These are phyloP conservation scores for Lactifluus volemus DNA, from an alignment of 768 basidiomycete genomes.

Conservation along the genomic window DNA sequence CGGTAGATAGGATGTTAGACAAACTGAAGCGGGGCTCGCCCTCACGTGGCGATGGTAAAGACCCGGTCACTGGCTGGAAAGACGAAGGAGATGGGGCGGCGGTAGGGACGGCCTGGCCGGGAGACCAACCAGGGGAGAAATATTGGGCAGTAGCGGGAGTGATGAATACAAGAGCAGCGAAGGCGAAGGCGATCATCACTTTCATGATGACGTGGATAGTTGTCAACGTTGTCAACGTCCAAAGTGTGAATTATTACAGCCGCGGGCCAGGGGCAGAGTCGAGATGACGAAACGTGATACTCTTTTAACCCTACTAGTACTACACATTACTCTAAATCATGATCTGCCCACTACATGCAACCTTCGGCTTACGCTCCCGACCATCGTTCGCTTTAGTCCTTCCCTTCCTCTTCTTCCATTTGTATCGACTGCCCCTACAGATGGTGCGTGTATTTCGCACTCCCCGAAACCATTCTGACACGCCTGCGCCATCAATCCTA, in stretches of 20 bases:
- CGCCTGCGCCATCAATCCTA: conserved; percentile 22
- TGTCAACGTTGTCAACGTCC: not conserved
- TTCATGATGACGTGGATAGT: conserved; percentile 2
- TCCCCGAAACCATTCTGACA: not conserved
- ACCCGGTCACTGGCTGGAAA: conserved; percentile 1
- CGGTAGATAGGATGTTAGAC: conserved; percentile 36
- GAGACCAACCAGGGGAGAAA: conserved; percentile 75
- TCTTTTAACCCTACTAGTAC: too few species aligned
- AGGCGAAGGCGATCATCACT: not conserved
- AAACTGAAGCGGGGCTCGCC: conserved; percentile 20
- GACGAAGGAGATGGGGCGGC: conserved; percentile 18
- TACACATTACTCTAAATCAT: too few species aligned
- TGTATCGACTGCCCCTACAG: conserved; percentile 15
- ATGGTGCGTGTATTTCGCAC: conserved; percentile 6
- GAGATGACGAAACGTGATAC: too few species aligned
- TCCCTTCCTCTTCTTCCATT: not conserved
- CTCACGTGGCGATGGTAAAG: not conserved
- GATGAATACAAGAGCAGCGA: conserved; percentile 21
- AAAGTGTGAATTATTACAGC: too few species aligned
- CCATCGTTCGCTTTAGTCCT: not conserved
- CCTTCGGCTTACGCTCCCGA: not conserved
- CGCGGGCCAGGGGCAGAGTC: too few species aligned
- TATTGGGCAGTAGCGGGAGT: conserved; percentile 50
- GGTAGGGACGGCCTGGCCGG: conserved; percentile 49
- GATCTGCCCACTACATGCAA: too few species aligned